Base-by-base conservation (phyloP, 441 rosid species). In the Heliophila coronopifolia region DNA sequence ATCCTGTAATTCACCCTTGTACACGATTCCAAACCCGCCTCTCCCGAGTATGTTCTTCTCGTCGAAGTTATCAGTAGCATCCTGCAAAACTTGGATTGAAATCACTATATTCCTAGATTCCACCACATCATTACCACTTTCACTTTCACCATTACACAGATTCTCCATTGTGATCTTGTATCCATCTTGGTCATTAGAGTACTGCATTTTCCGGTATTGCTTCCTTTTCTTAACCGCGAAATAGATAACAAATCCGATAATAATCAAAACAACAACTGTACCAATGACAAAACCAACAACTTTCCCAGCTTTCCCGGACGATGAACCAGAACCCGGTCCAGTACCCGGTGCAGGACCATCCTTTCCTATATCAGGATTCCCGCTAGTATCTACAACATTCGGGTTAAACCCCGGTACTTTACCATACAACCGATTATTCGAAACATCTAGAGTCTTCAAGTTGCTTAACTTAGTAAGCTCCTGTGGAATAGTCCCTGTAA, bases 381-480 rank as follows among this genome's bases (percentile, higher is more conserved):
- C 81, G 27, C 15, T 69, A 1, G 70, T 58, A 19, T 69, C 32
- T 8, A 82, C 54, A 23, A 72, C 67, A 50, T 46, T 46, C 4
- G 40, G 53, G 30, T 18, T 59, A 61, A 79, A 79, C 23, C 36
- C 41, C 0, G 90, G 82, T 43, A 76, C 19, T 6, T 75, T 71
- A 61, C 80, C 80, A 44, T 61, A 47, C 32, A 83, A 28, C 18
- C 61, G 61, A 69, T 80, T 83, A 9, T 59, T 49, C 5, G 72
- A 73, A 58, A 80, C 45, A 65, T 83, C 87, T 16, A 83, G 46
- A 56, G 66, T 41, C 35, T 43, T 72, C 72, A 83, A 52, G n/a
- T 56, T 63, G 36, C 54, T 65, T 68, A 83, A 60, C 19, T 46
- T 48, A 3, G 81, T 66, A 3, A 65, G 70, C 38, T 73, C 78